Evolutionary conservation across 345 rosid genomes (phyloP).

Genomic region (Draba incana): DNA sequence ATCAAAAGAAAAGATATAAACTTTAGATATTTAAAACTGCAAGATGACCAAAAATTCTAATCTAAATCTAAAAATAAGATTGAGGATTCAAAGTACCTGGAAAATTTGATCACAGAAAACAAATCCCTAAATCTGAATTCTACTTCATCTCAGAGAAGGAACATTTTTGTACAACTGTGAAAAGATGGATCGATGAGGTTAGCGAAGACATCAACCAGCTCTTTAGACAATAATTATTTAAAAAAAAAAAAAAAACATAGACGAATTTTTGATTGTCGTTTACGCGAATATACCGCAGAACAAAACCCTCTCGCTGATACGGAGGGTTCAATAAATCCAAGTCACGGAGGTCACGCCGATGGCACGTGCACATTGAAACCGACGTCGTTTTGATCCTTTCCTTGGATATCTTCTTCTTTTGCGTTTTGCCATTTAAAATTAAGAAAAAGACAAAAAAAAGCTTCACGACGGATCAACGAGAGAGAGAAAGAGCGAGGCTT

Average conservation of each 20-base stretch:
- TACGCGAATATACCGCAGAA: slow-evolving; percentile 31
- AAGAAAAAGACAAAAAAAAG: neutral
- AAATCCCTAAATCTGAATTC: neutral
- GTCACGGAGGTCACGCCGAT: slow-evolving; percentile 16
- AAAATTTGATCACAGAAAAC: neutral
- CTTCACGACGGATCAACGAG: slow-evolving; percentile 24
- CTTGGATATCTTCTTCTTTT: slow-evolving; percentile 7
- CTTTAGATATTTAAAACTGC: neutral
- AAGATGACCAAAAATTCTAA: neutral
- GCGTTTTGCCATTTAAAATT: slow-evolving; percentile 26
- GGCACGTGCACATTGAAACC: slow-evolving; percentile 24
- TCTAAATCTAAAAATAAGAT: slow-evolving; percentile 17
- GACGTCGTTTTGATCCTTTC: neutral
- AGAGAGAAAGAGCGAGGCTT: slow-evolving; percentile 27
- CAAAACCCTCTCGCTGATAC: neutral
- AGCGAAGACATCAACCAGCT: slow-evolving; percentile 37
- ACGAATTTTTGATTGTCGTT: slow-evolving; percentile 31
- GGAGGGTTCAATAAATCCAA: slow-evolving; percentile 27
- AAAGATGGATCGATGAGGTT: slow-evolving; percentile 47
- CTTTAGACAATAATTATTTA: slow-evolving; percentile 33
- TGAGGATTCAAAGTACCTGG: slow-evolving; percentile 21
- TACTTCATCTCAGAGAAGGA: slow-evolving; percentile 7
- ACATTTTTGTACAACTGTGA: slow-evolving; percentile 23
- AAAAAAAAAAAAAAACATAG: slow-evolving; percentile 2
- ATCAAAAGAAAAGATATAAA: neutral